Percentiles rank a stretch among this genome's conserved stretches.
Conservation (phyloP, 2,329 filamentous ascomycete species). For the Fusarium aywerte region DNA sequence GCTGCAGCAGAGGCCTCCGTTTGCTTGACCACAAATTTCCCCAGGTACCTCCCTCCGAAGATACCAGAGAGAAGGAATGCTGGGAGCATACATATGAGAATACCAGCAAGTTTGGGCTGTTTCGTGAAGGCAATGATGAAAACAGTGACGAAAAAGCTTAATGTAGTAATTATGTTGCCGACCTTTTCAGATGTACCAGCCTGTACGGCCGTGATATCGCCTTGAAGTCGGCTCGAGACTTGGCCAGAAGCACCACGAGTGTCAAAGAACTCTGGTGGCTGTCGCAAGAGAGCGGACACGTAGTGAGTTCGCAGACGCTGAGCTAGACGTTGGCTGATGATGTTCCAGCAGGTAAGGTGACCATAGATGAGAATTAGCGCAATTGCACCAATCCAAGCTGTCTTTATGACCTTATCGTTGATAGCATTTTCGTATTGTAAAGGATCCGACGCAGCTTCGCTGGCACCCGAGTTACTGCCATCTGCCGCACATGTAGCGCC, state of each 20-base stretch:
- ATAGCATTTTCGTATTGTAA: slow-evolving; percentile 56
- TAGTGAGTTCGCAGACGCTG: slow-evolving; percentile 71
- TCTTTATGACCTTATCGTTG: slow-evolving; percentile 66
- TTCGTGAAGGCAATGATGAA: slow-evolving; percentile 75
- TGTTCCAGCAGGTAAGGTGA: slow-evolving; percentile 71
- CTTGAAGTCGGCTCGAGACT: slow-evolving; percentile 71
- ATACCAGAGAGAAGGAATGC: slow-evolving; percentile 69
- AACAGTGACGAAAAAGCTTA: slow-evolving; percentile 73
- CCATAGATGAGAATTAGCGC: slow-evolving; percentile 71
- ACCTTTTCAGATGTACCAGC: slow-evolving; percentile 78
- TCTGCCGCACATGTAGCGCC: slow-evolving; percentile 60
- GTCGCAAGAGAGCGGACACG: slow-evolving; percentile 65
- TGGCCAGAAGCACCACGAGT: slow-evolving; percentile 67
- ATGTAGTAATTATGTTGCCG: slow-evolving; percentile 69
- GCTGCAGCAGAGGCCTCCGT: slow-evolving; percentile 60
- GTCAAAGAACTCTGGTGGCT: slow-evolving; percentile 73
- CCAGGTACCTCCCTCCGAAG: slow-evolving; percentile 65
- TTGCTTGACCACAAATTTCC: slow-evolving; percentile 61
- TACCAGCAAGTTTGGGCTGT: slow-evolving; percentile 68
- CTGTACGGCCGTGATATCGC: slow-evolving; percentile 73
- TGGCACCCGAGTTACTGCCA: slow-evolving; percentile 12
- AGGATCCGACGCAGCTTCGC: slow-evolving; percentile 34
- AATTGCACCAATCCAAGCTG: slow-evolving; percentile 70
- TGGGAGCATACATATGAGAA: slow-evolving; percentile 70
- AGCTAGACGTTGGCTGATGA: slow-evolving; percentile 70